Evolutionary conservation across 1,139 yeast species (phyloP), one percentile per base, ranked within the genome.

Genomic region (Sugiyamaella grinbergsii): DNA sequence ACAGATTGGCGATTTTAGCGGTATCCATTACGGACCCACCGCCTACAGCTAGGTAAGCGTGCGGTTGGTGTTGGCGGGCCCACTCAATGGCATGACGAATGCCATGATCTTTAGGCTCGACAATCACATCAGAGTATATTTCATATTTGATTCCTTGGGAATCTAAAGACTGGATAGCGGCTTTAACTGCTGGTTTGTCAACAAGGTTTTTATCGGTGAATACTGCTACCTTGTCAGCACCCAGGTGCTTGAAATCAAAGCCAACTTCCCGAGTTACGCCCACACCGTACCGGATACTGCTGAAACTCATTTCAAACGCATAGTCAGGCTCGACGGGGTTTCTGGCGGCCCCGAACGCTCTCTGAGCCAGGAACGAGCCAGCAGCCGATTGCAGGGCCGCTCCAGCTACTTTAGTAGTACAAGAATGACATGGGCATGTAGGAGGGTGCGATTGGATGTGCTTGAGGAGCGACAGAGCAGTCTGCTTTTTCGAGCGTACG

Each of bases 11-110:
- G 37, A 71, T 67, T 58, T 71, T 71, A 53, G 74, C 73, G 6
- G 71, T 68, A 50, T 71, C 75, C 63, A 71, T 71, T 32, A 70
- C 75, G 1, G 73, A 69, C 2, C 75, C 75, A 36, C 75, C 75
- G 7, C 75, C 75, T 15, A 71, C 73, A 1, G 75, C 74, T 33
- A 71, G 59, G 52, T 70, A 71, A 7, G 73, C 73, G 45, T 70
- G 65, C 2, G 73, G 72, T 44, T 65, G 63, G 39, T 53, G 52
- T 11, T 58, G 52, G 29, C 73, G 62, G 3, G 74, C 69, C 73
- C 74, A 71, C 18, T 59, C 62, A 47, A 71, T 69, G 20, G 75
- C 75, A 38, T 68, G 64, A 36, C 62, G 59, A n/a, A 71, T 67
- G 3, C 68, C 71, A 42, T 67, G 62, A 54, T 71, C 74, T 56